phyloP scores from a whole-genome alignment of 225 moss, liverwort and hornwort species.

The Anthoceros angustus region DNA sequence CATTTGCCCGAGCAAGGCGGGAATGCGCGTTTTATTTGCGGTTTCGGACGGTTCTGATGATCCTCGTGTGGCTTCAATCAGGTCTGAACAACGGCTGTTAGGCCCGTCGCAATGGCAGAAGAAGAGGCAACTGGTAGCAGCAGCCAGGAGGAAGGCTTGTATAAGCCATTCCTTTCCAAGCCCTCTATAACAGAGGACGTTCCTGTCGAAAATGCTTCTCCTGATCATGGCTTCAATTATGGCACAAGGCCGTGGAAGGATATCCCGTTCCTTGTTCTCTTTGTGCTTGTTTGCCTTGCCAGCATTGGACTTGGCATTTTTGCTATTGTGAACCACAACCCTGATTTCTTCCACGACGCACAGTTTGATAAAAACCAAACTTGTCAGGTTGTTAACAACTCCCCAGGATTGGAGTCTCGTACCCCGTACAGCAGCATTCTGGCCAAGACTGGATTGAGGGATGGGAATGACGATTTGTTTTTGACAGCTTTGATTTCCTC shows the following conservation, averaged over 20 bases:
- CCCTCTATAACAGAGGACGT: neutral
- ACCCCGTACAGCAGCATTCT: constrained; percentile 1
- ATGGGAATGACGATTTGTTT: neutral
- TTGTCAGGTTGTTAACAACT: neutral
- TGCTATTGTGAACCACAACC: constrained; percentile 33
- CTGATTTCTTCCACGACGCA: constrained; percentile 30
- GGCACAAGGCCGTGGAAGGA: constrained; percentile 58
- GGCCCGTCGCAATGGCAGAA: neutral
- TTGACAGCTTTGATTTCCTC: constrained; percentile 11
- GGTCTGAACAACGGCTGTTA: neutral
- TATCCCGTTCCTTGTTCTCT: constrained; percentile 35
- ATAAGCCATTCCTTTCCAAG: neutral
- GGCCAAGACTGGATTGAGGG: neutral
- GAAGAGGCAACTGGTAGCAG: neutral
- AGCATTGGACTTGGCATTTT: constrained; percentile 56
- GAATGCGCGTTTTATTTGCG: too few species aligned
- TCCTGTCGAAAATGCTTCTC: neutral
- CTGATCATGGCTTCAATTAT: constrained; percentile 32
- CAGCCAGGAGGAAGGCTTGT: neutral
- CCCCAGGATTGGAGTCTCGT: constrained; percentile 5
- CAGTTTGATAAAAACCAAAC: constrained; percentile 23
- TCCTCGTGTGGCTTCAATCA: neutral
- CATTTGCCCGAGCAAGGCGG: too few species aligned
- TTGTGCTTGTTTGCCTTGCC: constrained; percentile 32
- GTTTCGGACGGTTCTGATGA: too few species aligned